Percentiles rank a stretch among this genome's conserved stretches.
Evolutionary conservation across 371 early-diverging fungal species (phyloP).

Genomic region (Nematocida ausubeli): DNA sequence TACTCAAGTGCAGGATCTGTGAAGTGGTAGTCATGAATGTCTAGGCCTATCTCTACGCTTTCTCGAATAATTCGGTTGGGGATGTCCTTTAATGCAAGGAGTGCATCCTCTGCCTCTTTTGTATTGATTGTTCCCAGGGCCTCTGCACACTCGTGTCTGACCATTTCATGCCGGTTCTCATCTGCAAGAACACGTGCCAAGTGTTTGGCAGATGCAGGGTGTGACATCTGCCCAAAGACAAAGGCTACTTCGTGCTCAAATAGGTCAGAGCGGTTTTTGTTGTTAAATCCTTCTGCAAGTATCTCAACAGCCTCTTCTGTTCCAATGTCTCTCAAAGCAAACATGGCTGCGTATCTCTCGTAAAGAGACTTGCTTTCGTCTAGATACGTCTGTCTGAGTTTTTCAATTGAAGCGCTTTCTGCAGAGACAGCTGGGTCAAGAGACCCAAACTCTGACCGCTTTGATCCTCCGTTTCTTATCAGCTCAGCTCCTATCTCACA

Average conservation of each 20-base stretch:
- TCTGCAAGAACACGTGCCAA: constrained; percentile 74
- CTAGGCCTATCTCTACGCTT: constrained; percentile 86
- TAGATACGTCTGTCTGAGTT: constrained; percentile 73
- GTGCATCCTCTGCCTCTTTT: constrained; percentile 75
- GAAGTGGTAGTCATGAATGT: constrained; percentile 84
- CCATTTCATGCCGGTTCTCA: constrained; percentile 80
- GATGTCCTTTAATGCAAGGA: constrained; percentile 74
- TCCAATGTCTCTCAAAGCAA: constrained; percentile 80
- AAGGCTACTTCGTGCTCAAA: constrained; percentile 94
- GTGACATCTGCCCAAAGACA: constrained; percentile 95
- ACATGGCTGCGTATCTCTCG: constrained; percentile 94
- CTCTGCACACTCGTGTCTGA: constrained; percentile 97
- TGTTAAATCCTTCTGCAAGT: constrained; percentile 77
- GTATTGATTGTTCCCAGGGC: constrained; percentile 96
- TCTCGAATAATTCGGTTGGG: constrained; percentile 83
- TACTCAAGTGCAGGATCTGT: constrained; percentile 41
- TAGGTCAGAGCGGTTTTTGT: constrained; percentile 70
- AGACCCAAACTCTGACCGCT: constrained; percentile 57
- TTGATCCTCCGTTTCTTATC: constrained; percentile 17
- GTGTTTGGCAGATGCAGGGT: constrained; percentile 78
- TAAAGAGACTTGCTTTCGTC: constrained; percentile 75
- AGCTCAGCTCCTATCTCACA: constrained; percentile 70
- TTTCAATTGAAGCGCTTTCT: constrained; percentile 72
- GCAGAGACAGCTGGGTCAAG: constrained; percentile 66
- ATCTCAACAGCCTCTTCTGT: constrained; percentile 77